These are phyloP conservation scores for Linum tenue DNA, from an alignment of 345 rosid species.

Conservation along the genomic window DNA sequence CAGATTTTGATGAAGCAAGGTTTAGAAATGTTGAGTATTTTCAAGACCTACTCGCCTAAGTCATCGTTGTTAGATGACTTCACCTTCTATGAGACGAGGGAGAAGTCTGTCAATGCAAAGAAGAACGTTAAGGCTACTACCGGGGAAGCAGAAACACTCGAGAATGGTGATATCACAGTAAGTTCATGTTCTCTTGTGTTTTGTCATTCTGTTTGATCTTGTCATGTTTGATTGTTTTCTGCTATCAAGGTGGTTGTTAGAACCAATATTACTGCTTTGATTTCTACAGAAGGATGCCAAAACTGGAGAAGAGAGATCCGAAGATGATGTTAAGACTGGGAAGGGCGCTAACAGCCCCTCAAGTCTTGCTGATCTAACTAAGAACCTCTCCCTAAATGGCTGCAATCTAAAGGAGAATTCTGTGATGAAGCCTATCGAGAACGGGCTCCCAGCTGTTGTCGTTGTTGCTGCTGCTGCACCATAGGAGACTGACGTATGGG, in stretches of 20 bases:
- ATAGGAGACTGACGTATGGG: constrained; percentile 1
- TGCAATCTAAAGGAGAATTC: constrained; percentile 17
- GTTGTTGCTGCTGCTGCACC: constrained; percentile 19
- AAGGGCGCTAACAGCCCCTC: constrained; percentile 19
- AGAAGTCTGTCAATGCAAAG: constrained; percentile 33
- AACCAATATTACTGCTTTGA: neutral
- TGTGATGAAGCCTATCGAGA: constrained; percentile 20
- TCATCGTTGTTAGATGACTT: constrained; percentile 59
- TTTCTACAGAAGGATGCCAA: constrained; percentile 25
- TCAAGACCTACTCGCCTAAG: constrained; percentile 38
- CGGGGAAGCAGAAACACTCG: constrained; percentile 28
- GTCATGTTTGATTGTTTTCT: neutral
- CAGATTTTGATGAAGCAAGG: constrained; percentile 60
- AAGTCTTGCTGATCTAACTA: constrained; percentile 39
- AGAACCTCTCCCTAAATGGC: constrained; percentile 44
- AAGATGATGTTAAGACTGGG: constrained; percentile 20
- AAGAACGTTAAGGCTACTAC: constrained; percentile 37
- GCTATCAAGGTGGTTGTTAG: neutral
- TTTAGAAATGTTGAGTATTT: constrained; percentile 56
- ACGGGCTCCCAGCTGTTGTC: constrained; percentile 7
- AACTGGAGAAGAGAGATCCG: constrained; percentile 20
- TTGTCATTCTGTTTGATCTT: neutral
- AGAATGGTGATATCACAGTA: constrained; percentile 38
- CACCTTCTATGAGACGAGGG: constrained; percentile 54
- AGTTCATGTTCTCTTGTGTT: constrained; percentile 9